These are phyloP conservation scores for Lichina pygmaea DNA, from an alignment of 495 filamentous ascomycete species.

Conservation along the genomic window DNA sequence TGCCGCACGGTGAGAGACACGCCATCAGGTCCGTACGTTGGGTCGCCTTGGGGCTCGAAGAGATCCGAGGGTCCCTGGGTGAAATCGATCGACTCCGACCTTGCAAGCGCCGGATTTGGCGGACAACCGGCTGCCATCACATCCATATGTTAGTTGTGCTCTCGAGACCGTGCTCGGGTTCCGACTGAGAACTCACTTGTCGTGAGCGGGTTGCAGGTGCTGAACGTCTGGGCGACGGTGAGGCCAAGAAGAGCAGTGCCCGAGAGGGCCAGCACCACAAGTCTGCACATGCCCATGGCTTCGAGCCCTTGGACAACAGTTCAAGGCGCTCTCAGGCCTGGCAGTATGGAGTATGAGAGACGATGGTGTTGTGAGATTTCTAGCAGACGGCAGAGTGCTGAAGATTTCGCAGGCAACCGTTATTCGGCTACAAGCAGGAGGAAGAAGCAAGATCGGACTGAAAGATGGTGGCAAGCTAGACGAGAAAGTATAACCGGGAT, in stretches of 20 bases:
- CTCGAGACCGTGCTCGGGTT: background rate
- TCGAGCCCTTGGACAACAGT: background rate
- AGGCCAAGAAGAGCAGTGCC: background rate
- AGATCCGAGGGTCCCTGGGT: constrained; percentile 36
- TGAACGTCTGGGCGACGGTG: background rate
- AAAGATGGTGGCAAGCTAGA: background rate
- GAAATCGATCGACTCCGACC: constrained; percentile 56
- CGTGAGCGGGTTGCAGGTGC: constrained; percentile 3
- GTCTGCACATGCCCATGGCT: background rate
- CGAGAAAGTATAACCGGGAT: too few species aligned
- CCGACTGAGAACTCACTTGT: background rate
- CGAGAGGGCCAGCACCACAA: background rate
- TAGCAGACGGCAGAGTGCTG: background rate
- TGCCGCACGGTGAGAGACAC: constrained; percentile 64
- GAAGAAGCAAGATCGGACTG: background rate
- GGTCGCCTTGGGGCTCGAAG: constrained; percentile 38
- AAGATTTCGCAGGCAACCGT: background rate
- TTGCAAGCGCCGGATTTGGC: constrained; percentile 57
- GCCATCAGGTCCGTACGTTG: constrained; percentile 48
- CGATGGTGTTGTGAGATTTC: background rate
- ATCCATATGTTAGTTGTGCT: background rate
- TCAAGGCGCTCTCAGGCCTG: background rate
- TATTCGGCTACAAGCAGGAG: background rate
- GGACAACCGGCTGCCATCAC: constrained; percentile 28
- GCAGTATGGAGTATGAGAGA: background rate